phyloP scores from a whole-genome alignment of 2,329 filamentous ascomycete genomes.

The Colletotrichum somersetense region DNA sequence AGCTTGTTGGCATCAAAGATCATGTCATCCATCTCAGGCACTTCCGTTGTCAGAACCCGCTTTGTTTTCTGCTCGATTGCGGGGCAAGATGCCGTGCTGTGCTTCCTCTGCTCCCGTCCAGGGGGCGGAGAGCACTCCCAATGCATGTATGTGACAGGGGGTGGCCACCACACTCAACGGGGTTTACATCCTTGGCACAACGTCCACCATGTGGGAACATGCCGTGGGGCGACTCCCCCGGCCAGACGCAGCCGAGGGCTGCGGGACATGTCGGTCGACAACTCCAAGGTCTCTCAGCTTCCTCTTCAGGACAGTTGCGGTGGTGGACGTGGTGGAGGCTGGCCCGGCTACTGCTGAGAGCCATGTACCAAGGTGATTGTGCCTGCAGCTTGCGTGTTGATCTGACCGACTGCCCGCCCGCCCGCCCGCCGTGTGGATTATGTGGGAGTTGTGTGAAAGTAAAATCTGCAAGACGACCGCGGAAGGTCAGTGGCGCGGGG shows the following conservation, averaged over 20 bases:
- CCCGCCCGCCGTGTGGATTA: background rate
- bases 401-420: background rate
- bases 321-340: background rate
- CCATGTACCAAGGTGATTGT: background rate
- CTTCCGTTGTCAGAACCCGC: background rate
- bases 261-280: slow-evolving; percentile 31
- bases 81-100: too few relatives aligned
- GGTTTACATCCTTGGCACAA: too few relatives aligned
- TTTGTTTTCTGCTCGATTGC: background rate
- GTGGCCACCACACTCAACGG: background rate
- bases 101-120: background rate
- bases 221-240: slow-evolving; percentile 4
- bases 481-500: background rate
- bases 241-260: slow-evolving; percentile 18
- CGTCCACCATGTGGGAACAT: background rate
- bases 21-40: slow-evolving; percentile 21
- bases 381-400: slow-evolving; percentile 18
- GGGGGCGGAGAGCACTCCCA: background rate
- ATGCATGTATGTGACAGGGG: slow-evolving; percentile 3
- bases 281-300: background rate
- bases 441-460: background rate
- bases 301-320: background rate
- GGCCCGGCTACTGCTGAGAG: background rate
- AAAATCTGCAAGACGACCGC: slow-evolving; percentile 11
- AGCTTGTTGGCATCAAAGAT: background rate